Conservation (phyloP, 2,329 filamentous ascomycete genomes). For the Fusarium poae region DNA sequence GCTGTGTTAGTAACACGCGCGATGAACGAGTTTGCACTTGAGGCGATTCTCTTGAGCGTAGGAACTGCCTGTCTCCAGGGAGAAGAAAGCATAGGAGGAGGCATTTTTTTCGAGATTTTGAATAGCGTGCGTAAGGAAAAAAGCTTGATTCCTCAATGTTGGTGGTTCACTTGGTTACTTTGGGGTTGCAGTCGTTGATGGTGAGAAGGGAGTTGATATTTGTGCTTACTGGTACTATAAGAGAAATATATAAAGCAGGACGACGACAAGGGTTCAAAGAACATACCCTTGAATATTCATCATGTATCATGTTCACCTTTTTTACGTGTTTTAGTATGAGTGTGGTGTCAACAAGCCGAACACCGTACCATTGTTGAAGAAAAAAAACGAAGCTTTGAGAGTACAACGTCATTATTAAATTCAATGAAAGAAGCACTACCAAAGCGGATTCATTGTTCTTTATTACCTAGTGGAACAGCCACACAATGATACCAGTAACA, state of each 20-base stretch:
- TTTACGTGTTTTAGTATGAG: not conserved
- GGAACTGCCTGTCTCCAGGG: not conserved
- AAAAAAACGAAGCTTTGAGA: fast-evolving
- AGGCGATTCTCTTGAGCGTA: not conserved
- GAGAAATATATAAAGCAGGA: not conserved
- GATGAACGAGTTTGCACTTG: not conserved
- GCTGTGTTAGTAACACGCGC: not conserved
- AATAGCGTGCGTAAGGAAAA: not conserved
- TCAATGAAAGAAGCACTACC: fast-evolving
- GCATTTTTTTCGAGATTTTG: not conserved
- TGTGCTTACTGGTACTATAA: fast-evolving
- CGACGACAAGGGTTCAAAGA: fast-evolving
- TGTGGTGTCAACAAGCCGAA: not conserved
- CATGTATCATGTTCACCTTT: not conserved
- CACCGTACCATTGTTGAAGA: fast-evolving
- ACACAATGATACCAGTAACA: too few species aligned
- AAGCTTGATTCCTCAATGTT: not conserved
- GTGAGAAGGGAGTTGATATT: fast-evolving
- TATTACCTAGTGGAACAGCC: too few species aligned
- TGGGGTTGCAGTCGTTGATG: not conserved
- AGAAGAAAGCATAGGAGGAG: too few species aligned
- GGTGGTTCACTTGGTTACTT: not conserved
- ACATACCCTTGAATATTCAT: fast-evolving
- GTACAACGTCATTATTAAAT: not conserved
- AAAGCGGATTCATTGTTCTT: not conserved